Percentiles rank a stretch among this genome's conserved stretches.
These are phyloP conservation scores for Lophium mytilinum DNA, from an alignment of 495 filamentous ascomycete species.

Conservation along the genomic window DNA sequence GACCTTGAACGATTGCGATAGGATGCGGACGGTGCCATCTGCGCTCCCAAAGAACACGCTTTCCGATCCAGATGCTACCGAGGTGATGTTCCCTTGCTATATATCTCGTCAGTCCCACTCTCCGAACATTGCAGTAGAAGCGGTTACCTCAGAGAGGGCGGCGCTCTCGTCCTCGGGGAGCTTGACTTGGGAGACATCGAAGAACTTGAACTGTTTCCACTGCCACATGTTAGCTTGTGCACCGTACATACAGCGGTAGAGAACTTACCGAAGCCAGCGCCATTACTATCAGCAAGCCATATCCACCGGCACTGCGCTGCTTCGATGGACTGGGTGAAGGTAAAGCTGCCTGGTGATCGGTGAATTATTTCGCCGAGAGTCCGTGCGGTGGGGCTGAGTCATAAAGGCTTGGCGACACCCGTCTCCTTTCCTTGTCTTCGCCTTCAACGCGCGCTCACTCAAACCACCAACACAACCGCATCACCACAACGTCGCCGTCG, in stretches of 20 bases:
- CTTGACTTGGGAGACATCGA: slow-evolving; percentile 82
- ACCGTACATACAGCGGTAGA: not conserved
- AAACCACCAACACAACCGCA: not conserved
- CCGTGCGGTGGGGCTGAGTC: not conserved
- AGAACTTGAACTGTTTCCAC: slow-evolving; percentile 99
- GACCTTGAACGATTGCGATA: slow-evolving; percentile 80
- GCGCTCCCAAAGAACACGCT: slow-evolving; percentile 81
- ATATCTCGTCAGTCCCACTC: slow-evolving; percentile 35
- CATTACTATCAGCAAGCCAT: slow-evolving; percentile 19
- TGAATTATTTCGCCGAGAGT: not conserved
- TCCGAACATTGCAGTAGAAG: slow-evolving; percentile 33
- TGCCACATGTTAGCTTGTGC: slow-evolving; percentile 33
- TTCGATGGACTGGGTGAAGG: too few relatives aligned
- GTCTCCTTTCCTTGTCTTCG: not conserved
- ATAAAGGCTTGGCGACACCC: not conserved
- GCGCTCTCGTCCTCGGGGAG: slow-evolving; percentile 63
- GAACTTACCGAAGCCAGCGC: slow-evolving; percentile 32
- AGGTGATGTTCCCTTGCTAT: slow-evolving; percentile 52
- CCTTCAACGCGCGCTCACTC: not conserved
- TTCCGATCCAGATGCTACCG: slow-evolving; percentile 77
- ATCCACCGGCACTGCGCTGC: not conserved
- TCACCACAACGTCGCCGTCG: not conserved
- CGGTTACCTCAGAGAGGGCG: slow-evolving; percentile 53
- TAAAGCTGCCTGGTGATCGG: too few relatives aligned
- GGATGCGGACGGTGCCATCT: slow-evolving; percentile 76